Percentiles rank a stretch among this genome's conserved stretches.
Evolutionary conservation across 1,284 basidiomycete genomes (phyloP).

Genomic region (Papiliotrema nemorosa): DNA sequence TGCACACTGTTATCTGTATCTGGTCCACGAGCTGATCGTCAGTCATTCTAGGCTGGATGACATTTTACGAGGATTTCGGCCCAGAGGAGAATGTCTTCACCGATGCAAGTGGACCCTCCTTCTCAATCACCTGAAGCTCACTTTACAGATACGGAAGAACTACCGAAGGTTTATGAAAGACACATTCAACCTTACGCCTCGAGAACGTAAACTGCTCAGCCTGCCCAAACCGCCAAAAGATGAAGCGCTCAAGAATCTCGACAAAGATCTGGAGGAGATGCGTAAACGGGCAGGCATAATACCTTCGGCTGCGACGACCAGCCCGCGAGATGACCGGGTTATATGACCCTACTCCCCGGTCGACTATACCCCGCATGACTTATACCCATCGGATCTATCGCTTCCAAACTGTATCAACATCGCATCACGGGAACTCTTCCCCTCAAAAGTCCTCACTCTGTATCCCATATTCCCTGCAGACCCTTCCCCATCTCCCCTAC

Average conservation of each 20-base stretch:
- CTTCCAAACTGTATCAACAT: background rate
- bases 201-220: background rate
- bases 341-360: background rate
- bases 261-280: too few species aligned
- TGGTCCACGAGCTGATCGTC: background rate
- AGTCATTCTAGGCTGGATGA: constrained; percentile 3
- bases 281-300: too few species aligned
- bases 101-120: background rate
- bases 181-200: constrained; percentile 1
- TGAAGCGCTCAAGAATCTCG: too few species aligned
- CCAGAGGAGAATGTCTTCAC: constrained; percentile 2
- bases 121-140: background rate
- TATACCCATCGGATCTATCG: background rate
- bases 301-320: too few species aligned
- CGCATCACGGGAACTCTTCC: background rate
- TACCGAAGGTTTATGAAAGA: background rate
- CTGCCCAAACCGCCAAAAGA: too few species aligned
- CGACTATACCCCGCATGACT: background rate
- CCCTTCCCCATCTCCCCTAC: background rate
- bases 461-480: constrained; percentile 1
- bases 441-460: background rate
- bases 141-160: background rate
- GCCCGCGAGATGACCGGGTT: too few species aligned
- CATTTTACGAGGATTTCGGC: constrained; percentile 3
- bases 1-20: too few species aligned